phyloP scores from a whole-genome alignment of 2,329 filamentous ascomycete species.

The Talaromyces marneffei region DNA sequence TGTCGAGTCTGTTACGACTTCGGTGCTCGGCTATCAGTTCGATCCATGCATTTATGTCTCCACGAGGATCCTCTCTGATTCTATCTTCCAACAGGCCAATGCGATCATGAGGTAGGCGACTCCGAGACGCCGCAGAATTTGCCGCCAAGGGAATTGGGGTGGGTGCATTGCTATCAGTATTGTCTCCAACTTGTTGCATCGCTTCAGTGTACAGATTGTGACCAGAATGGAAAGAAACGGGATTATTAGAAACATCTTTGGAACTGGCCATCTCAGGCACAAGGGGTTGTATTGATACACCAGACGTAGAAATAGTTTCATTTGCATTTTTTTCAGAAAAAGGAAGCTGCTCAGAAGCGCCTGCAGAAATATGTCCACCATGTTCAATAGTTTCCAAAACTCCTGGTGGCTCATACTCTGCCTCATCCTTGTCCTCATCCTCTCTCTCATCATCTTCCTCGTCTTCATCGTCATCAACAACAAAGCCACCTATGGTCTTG shows the following conservation, averaged over 20 bases:
- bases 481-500: conserved; percentile 56
- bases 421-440: conserved; percentile 45
- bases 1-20: conserved; percentile 73
- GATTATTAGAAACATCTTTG: conserved; percentile 48
- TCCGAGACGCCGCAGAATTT: conserved; percentile 40
- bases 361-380: conserved; percentile 44
- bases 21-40: conserved; percentile 79
- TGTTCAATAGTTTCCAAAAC: conserved; percentile 45
- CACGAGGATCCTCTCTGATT: conserved; percentile 85
- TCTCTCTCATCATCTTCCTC: conserved; percentile 46
- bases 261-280: conserved; percentile 44
- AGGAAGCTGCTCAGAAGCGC: conserved; percentile 47
- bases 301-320: conserved; percentile 50
- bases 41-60: conserved; percentile 88
- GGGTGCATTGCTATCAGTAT: conserved; percentile 34
- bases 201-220: conserved; percentile 34
- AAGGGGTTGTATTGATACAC: conserved; percentile 58
- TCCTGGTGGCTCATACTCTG: conserved; percentile 51
- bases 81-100: conserved; percentile 81
- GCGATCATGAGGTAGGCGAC: conserved; percentile 64
- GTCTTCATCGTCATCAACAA: conserved; percentile 57
- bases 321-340: conserved; percentile 50
- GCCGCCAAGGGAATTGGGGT: conserved; percentile 21
- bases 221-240: conserved; percentile 36
- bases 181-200: conserved; percentile 25